These are phyloP conservation scores for Talaromyces sp. DNA, from an alignment of 2,329 filamentous ascomycete genomes.

Conservation along the genomic window DNA sequence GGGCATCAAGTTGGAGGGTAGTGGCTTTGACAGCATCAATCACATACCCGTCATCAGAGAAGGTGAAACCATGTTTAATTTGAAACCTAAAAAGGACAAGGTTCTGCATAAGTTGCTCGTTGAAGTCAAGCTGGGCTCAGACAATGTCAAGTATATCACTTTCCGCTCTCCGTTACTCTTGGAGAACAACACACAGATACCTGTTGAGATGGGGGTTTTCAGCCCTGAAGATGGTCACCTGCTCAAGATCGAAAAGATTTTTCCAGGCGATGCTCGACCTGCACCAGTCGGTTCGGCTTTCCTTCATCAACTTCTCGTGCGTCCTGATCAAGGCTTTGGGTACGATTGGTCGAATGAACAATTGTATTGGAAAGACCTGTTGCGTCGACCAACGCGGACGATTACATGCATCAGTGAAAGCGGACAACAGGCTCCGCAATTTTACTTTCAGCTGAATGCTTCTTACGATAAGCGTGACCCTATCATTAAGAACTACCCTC, in stretches of 20 bases:
- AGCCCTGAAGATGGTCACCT: conserved; percentile 82
- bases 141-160: conserved; percentile 98
- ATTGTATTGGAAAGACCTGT: conserved; percentile 86
- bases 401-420: conserved; percentile 83
- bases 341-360: conserved; percentile 91
- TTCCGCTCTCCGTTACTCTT: conserved; percentile 85
- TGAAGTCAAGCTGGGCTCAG: conserved; percentile 80
- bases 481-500: conserved; percentile 77
- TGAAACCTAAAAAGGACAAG: conserved; percentile 80
- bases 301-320: conserved; percentile 78
- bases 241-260: conserved; percentile 95
- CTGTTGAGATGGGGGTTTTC: conserved; percentile 86
- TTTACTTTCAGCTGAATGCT: conserved; percentile 95
- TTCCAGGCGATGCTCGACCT: conserved; percentile 82
- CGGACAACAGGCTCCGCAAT: conserved; percentile 69
- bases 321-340: conserved; percentile 92
- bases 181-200: conserved; percentile 95
- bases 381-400: conserved; percentile 78
- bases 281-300: conserved; percentile 89
- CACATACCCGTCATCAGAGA: conserved; percentile 90
- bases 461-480: conserved; percentile 79
- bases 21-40: conserved; percentile 85
- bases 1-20: conserved; percentile 79
- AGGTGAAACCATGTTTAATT: conserved; percentile 82
- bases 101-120: conserved; percentile 86